Evolutionary conservation across 2,329 filamentous ascomycete species (phyloP).

Genomic region (Juglanconis oblonga): DNA sequence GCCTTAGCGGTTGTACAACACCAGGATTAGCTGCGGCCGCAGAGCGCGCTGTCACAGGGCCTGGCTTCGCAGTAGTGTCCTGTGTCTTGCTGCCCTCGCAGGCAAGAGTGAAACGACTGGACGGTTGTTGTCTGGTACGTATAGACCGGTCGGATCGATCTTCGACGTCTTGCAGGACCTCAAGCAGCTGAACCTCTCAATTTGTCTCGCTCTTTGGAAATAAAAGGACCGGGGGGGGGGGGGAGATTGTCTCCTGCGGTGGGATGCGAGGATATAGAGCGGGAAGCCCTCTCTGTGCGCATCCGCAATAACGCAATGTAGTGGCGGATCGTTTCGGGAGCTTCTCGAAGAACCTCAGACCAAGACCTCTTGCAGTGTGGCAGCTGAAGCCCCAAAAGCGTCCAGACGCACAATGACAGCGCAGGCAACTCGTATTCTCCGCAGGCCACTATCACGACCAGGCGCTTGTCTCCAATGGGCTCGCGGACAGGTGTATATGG

Average conservation of each 20-base stretch:
- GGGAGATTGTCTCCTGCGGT: constrained; percentile 6
- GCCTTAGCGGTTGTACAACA: constrained; percentile 27
- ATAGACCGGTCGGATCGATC: background rate
- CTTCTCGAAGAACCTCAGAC: constrained; percentile 16
- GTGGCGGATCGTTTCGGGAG: constrained; percentile 10
- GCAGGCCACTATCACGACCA: constrained; percentile 21
- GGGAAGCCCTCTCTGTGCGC: constrained; percentile 14
- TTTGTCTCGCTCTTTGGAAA: constrained; percentile 9
- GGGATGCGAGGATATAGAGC: constrained; percentile 19
- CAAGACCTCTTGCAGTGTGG: constrained; percentile 6
- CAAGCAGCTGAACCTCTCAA: constrained; percentile 2
- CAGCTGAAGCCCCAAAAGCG: constrained; percentile 10
- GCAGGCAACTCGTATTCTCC: constrained; percentile 33
- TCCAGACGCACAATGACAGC: constrained; percentile 26
- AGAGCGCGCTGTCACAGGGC: constrained; percentile 22
- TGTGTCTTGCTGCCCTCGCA: constrained; percentile 13
- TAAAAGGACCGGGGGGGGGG: no score
- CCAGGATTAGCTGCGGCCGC: constrained; percentile 25
- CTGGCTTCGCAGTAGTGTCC: constrained; percentile 10
- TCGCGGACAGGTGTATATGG: constrained; percentile 27
- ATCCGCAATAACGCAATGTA: constrained; percentile 12
- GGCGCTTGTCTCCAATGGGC: constrained; percentile 29
- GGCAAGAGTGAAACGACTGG: constrained; percentile 6
- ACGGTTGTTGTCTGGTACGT: background rate
- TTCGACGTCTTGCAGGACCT: constrained; percentile 19